Percentiles rank a stretch among this genome's conserved stretches.
phyloP scores from a whole-genome alignment of 2,329 filamentous ascomycete species.

The Phyllosticta ampelicida region DNA sequence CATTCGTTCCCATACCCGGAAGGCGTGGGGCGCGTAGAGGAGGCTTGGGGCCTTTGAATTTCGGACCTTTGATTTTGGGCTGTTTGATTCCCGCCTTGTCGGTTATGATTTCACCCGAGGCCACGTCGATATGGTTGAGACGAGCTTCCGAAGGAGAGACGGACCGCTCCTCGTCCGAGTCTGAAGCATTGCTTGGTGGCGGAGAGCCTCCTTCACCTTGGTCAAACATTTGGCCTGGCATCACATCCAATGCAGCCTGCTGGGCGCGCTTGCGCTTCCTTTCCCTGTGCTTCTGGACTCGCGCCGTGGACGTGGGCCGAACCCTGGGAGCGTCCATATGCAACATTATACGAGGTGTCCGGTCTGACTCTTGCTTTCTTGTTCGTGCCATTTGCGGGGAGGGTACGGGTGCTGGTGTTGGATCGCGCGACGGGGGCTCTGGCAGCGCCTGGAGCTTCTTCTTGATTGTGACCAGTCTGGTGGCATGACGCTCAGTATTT shows the following conservation, averaged over 20 bases:
- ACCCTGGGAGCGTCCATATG: constrained; percentile 5
- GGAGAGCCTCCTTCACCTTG: constrained; percentile 1
- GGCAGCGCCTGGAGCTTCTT: constrained; percentile 52
- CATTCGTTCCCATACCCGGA: constrained; percentile 41
- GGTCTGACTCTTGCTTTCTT: constrained; percentile 5
- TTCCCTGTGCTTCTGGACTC: constrained; percentile 12
- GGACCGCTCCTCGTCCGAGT: constrained; percentile 2
- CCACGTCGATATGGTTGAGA: neutral
- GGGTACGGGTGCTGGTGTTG: constrained; percentile 40
- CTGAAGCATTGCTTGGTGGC: constrained; percentile 1
- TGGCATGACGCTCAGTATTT: constrained; percentile 46
- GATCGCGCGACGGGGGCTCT: constrained; percentile 49
- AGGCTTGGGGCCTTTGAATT: constrained; percentile 17
- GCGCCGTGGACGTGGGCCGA: constrained; percentile 7
- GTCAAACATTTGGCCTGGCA: constrained; percentile 34
- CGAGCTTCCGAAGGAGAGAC: neutral
- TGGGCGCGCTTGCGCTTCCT: constrained; percentile 18
- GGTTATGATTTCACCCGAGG: neutral
- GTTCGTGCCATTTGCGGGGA: constrained; percentile 31
- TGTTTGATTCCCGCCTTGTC: constrained; percentile 14
- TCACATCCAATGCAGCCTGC: constrained; percentile 19
- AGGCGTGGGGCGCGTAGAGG: constrained; percentile 33
- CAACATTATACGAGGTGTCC: constrained; percentile 19
- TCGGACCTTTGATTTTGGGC: constrained; percentile 18
- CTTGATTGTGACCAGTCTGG: constrained; percentile 48